Base-by-base conservation (phyloP, 768 basidiomycete species). In the Mycena indigotica region DNA sequence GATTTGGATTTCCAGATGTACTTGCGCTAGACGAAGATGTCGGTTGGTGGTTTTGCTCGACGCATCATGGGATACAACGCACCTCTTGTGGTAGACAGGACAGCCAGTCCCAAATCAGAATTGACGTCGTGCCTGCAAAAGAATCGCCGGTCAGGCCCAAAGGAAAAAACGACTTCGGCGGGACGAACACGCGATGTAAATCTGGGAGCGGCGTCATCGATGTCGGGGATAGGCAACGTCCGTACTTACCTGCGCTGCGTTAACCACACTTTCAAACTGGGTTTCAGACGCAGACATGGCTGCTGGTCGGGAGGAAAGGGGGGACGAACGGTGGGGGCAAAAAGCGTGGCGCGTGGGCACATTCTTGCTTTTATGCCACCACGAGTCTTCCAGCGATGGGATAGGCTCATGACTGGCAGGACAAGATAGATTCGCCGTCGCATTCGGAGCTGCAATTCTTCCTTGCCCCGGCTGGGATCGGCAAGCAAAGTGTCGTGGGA, bases 91-190 rank as follows among this genome's bases (percentile, higher is more conserved):
- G 62, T 29, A 63, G 62, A 28, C 62, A 63, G 21, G 62, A 63
- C 24, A 63, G 62, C 62, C 62, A 63, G 48, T 63, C 62, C 62
- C 62, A 63, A 25, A 63, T 40, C 5, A 63, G 24, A 28, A 63
- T 57, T 17, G 62, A 59, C 21, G 62, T 63, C 2, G 62, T 59
- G 49, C 62, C 62, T 63, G 30, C 1, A 48, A 26, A 23, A 28
- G 46, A 21, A 19, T 17, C 15, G 19, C 12, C 40, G 56, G n/a
- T n/a, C 21, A 24, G 49, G 41, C 28, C 25, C 8, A 1, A 17
- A 24, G 8, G 26, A 19, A 41, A 12, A 26, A 24, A 28, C 13
- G 35, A 38, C 25, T 21, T 13, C 19, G 19, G 38, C n/a, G 44
- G 3, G 16, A 45, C 49, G 17, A 46, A 60, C 62, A 63, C 25